Percentiles rank a stretch among this genome's conserved stretches.
Conservation (phyloP, 164 flowering plant genomes). For the Chimonanthus salicifolius region DNA sequence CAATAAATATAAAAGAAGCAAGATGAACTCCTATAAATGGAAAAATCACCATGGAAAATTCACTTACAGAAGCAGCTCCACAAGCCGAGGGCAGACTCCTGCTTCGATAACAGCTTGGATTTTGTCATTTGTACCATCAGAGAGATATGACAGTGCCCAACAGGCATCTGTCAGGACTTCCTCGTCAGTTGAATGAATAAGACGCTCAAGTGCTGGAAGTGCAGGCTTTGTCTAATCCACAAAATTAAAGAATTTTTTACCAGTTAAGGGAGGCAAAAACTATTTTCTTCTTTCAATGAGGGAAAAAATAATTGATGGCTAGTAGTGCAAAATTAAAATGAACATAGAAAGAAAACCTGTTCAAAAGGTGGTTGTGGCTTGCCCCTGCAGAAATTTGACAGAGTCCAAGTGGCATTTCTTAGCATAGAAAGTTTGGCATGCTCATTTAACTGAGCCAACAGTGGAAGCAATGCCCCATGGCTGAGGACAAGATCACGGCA, state of each 20-base stretch:
- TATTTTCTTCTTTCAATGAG: too few species aligned
- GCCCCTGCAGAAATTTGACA: too few species aligned
- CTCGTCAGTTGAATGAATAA: conserved; percentile 62
- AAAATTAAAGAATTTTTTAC: neutral
- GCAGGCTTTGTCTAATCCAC: conserved; percentile 56
- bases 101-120: too few species aligned
- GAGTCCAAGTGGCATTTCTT: conserved; percentile 35
- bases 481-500: conserved; percentile 42
- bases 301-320: neutral
- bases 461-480: conserved; percentile 53
- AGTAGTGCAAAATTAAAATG: neutral
- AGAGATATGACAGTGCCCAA: too few species aligned
- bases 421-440: conserved; percentile 78
- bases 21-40: too few species aligned
- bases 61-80: conserved; percentile 34
- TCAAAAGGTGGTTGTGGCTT: conserved; percentile 22
- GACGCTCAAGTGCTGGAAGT: conserved; percentile 69
- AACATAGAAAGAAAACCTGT: conserved; percentile 42
- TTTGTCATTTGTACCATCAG: too few species aligned
- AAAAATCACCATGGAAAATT: neutral
- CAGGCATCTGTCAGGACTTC: conserved; percentile 30
- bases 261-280: too few species aligned
- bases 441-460: conserved; percentile 66
- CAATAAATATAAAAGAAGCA: neutral
- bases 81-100: too few species aligned